Base-by-base conservation (phyloP, 2,329 filamentous ascomycete genomes). In the Colletotrichum sp. region DNA sequence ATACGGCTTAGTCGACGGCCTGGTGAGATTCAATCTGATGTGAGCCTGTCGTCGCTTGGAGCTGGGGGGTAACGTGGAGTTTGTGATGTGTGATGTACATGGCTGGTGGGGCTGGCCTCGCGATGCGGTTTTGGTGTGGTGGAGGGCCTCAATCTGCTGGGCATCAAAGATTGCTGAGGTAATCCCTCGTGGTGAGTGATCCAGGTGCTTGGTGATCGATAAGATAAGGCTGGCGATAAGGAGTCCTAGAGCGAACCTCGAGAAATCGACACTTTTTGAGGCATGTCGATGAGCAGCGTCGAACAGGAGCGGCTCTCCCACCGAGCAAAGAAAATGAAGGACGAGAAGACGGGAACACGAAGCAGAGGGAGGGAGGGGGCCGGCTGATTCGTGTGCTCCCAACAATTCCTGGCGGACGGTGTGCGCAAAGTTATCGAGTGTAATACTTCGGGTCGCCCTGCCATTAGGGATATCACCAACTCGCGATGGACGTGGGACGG, bases 401-500 rank as follows among this genome's bases (percentile, higher is more conserved):
- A 64, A 63, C 60, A 39, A 64, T 64, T 64, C 32, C 30, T 26
- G 14, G 12, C 14, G n/a, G 4, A 21, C 32, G 21, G 16, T 24
- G 34, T 34, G 16, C 9, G 63, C 32, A 14, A n/a, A 36, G 30
- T 43, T 61, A n/a, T 61, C 57, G 57, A 64, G 61, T 24, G 61
- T 74, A 59, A 71, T 63, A 57, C 36, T 72, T 75, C 73, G 73
- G 55, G 69, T 75, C 73, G 57, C 48, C 72, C 72, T 77, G 75
- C 75, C 73, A 75, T 77, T 77, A 77, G 75, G 68, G 75, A 75
- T 30, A 65, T 59, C 34, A 55, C 68, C 36, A 75, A 48, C 43
- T 71, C 32, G 21, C 72, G 72, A 26, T 55, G 70, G 71, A 39
- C 48, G 70, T 34, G 66, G 13, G 73, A 68, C 68, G 63, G 43